Base-by-base conservation (phyloP, 257 asterid species). In the Capsicum baccatum region DNA sequence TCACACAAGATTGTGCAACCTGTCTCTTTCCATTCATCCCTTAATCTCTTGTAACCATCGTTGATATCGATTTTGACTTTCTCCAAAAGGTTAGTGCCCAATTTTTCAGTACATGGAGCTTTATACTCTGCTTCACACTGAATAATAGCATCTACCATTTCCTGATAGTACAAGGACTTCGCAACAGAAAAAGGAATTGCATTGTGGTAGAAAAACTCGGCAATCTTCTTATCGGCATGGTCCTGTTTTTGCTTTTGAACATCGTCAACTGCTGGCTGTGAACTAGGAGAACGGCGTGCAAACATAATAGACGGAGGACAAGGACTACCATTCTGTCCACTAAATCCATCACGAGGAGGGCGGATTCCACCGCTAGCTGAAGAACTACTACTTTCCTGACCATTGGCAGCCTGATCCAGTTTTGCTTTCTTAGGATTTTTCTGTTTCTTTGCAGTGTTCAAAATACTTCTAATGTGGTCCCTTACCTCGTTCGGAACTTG, bases 1-100 rank as follows among this genome's bases (percentile, higher is more conserved):
- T 90, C 87, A 73, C 93, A 90, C 86, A 89, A 81, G 60, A 90
- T 71, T 37, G 93, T 86, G 82, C 90, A 87, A 10, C 91, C 93
- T 13, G 85, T 87, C 86, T 81, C 89, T 57, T 86, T 84, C 91
- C 93, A 89, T 74, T 86, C 86, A 52, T 87, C 85, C 79, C 83
- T 84, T 54, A 90, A 63, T 57, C 48, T 84, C 35, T n/a, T 58
- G 83, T 70, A 57, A 85, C 63, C 14, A 10, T 87, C 85, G 52
- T 68, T 81, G 8, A 89, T 68, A 85, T 89, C 86, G 21, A 42
- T 84, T 84, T 87, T 90, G 52, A 83, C 82, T 56, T 84, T 85
- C 16, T 87, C 88, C 87, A 89, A 83, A 58, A 89, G 89, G 59
- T 82, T 62, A 12, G 62, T 68, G 64, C 84, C 84, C 81, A 91